Evolutionary conservation across 257 asterid genomes (phyloP), one percentile per base, ranked within the genome.

Genomic region (Fraxinus cuspidata): DNA sequence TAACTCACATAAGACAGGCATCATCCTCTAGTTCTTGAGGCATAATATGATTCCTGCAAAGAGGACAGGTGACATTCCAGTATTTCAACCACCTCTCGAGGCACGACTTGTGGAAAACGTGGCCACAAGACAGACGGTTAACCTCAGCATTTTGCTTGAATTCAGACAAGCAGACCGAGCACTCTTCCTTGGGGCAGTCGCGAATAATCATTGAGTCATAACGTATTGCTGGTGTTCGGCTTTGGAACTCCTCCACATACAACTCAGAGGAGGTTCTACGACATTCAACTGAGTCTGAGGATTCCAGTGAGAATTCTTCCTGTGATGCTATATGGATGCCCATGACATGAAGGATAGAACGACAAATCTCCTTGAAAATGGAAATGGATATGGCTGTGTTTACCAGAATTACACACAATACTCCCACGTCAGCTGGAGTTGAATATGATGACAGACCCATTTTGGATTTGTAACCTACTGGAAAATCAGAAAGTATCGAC

Each of bases 371-470:
- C 85, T 92, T 94, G 82, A 90, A 79, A 53, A 89, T 89, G 51
- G 96, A 89, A 75, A 94, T 90, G 63, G 98, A 94, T 10, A 88
- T 94, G 32, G 92, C 98, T 1, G 98, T 91, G 85, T 94, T 91
- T 12, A 91, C 93, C 31, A 94, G 86, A 58, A 94, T 90, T 60
- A 94, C 86, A 51, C 94, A 94, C 65, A 94, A 89, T 21, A 92
- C 92, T 37, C 98, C 97, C 0, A 90, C 97, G 47, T 94, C 98
- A 0, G 96, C 89, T 76, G 97, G 97, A 76, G 91, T 73, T 10
- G 94, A 90, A 74, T 94, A 94, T 32, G 97, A 87, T 6, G 97
- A 91, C 28, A 94, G 89, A 42, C 97, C 97, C 98, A 94, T 94
- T 71, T 63, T 47, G 56, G 56, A 15, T 15, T 15, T 16, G 6